Conservation (phyloP, 2,329 filamentous ascomycete genomes). For the Exutisphaerella laricina region DNA sequence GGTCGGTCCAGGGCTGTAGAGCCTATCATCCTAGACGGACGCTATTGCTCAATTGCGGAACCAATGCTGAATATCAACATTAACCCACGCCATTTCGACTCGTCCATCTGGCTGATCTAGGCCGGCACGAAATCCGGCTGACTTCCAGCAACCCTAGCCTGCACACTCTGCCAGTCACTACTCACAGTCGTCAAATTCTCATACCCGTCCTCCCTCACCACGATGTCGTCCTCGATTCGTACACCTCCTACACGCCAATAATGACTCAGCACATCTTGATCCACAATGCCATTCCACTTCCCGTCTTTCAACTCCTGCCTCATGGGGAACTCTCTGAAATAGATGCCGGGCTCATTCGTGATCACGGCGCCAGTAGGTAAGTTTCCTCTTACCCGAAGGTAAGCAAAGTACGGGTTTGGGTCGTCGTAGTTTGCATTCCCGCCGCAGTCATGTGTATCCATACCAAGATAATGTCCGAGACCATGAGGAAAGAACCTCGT, state of each 20-base stretch:
- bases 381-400: conserved; percentile 64
- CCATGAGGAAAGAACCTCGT: conserved; percentile 49
- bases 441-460: conserved; percentile 49
- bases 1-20: too few relatives aligned
- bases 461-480: conserved; percentile 47
- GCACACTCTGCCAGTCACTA: conserved; percentile 47
- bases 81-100: too few relatives aligned
- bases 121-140: conserved; percentile 2
- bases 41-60: too few relatives aligned
- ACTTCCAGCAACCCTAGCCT: conserved; percentile 16
- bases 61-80: too few relatives aligned
- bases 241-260: conserved; percentile 83
- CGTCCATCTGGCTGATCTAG: too few relatives aligned
- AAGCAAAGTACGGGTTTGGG: conserved; percentile 76
- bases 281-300: conserved; percentile 58
- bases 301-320: conserved; percentile 61
- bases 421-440: conserved; percentile 54
- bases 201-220: conserved; percentile 69
- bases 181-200: conserved; percentile 80
- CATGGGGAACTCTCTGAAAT: conserved; percentile 69
- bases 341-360: conserved; percentile 88
- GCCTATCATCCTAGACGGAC: too few relatives aligned
- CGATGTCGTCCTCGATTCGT: conserved; percentile 81
- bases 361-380: conserved; percentile 62
- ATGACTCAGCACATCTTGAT: conserved; percentile 57